These are phyloP conservation scores for Diaporthe citrichinensis DNA, from an alignment of 2,329 filamentous ascomycete genomes.

Conservation along the genomic window DNA sequence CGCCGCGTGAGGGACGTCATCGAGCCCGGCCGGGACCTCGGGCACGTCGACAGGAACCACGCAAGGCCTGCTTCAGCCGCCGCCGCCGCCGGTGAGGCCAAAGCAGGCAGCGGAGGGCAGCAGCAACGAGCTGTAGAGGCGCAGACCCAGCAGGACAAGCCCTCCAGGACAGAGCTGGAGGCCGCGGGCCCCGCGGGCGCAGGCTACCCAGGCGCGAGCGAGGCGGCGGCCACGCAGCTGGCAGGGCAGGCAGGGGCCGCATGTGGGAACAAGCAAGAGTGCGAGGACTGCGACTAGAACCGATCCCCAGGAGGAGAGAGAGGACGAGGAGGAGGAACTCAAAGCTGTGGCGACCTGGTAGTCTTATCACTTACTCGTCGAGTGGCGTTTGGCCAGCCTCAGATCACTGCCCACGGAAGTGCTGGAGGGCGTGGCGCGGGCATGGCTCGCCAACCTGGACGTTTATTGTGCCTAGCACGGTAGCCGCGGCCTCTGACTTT, in stretches of 20 bases:
- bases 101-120: background rate
- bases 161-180: slow-evolving; percentile 31
- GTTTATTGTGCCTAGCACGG: too few species aligned
- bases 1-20: slow-evolving; percentile 85
- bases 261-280: slow-evolving; percentile 30
- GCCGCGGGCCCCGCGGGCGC: slow-evolving; percentile 36
- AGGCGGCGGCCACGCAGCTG: slow-evolving; percentile 32
- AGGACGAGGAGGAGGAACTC: background rate
- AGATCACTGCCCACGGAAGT: too few species aligned
- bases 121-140: background rate
- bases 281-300: slow-evolving; percentile 39
- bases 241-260: background rate
- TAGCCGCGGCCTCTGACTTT: background rate
- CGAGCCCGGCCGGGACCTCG: slow-evolving; percentile 82
- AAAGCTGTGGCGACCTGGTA: background rate
- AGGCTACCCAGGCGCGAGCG: slow-evolving; percentile 36
- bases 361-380: background rate
- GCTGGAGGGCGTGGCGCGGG: background rate
- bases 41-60: slow-evolving; percentile 80
- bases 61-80: background rate
- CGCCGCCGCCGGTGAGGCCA: background rate
- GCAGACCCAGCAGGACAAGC: slow-evolving; percentile 6
- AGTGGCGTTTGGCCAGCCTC: background rate
- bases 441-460: background rate
- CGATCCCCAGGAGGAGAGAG: background rate